Base-by-base conservation (phyloP, 208 protist species). In the Leishmania mexicana region DNA sequence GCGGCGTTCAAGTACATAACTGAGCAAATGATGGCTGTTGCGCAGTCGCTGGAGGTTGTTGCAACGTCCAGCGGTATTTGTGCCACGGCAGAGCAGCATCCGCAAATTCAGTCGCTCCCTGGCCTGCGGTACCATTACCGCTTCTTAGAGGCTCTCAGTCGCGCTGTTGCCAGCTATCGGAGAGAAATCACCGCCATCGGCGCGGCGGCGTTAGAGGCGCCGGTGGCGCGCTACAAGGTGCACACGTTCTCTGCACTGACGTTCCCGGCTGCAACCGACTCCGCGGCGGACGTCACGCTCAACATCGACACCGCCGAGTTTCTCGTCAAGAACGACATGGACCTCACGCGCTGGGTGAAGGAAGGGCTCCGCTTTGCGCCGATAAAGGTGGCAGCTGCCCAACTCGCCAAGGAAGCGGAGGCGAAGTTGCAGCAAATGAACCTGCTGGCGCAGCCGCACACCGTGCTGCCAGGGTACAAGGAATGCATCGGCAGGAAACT, bases 241-340 rank as follows among this genome's bases (percentile, higher is more conserved):
- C 65, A 87, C 5, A 91, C 84, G 35, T 96, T 93, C 81, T 87
- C 42, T 28, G 89, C 86, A 35, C 90, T 90, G 78, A 80, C 93
- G 75, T 93, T 94, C 75, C 93, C 93, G 3, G 64, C 75, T 53
- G 38, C 70, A 19, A 5, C n/a, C 21, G 60, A 58, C n/a, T 51
- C 80, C 5, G 57, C 54, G 15, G 83, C 78, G 17, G 81, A 76
- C 28, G 87, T 92, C 19, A 75, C 71, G 17, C 73, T 96, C 11
- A 90, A 90, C 47, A 45, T 86, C 10, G 86, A 89, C 51, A 93
- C 90, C 13, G 83, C 85, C 10, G 83, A 84, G 70, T 96, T 96
- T 60, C 77, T 96, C 40, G 82, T 74, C n/a, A 83, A 87, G n/a
- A 90, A 94, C 83, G 64, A 88, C 35, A 90, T 96, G 80, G 89